These are phyloP conservation scores for Amanita polypyramis DNA, from an alignment of 768 basidiomycete genomes.

Conservation along the genomic window DNA sequence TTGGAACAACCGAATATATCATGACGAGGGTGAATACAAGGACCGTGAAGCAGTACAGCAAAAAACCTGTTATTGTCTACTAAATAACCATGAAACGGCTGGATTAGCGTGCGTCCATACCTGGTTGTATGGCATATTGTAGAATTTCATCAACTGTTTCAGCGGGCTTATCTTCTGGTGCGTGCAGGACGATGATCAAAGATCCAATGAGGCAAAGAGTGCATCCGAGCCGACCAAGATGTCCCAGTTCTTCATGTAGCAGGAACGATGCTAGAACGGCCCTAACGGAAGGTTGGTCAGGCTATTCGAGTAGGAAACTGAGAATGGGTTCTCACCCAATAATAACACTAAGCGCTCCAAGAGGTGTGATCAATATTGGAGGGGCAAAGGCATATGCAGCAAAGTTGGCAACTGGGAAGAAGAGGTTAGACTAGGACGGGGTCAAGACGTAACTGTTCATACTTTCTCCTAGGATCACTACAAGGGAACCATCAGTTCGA, in stretches of 20 bases:
- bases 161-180: slow-evolving; percentile 91
- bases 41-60: slow-evolving; percentile 83
- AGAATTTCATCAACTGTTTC: slow-evolving; percentile 91
- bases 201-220: slow-evolving; percentile 79
- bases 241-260: slow-evolving; percentile 88
- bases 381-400: slow-evolving; percentile 97
- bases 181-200: slow-evolving; percentile 90
- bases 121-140: slow-evolving; percentile 86
- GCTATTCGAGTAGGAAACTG: not conserved
- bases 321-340: slow-evolving; percentile 54
- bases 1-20: slow-evolving; percentile 80
- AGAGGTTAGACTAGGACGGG: not conserved
- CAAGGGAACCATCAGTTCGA: not conserved
- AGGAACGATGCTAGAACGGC: slow-evolving; percentile 92
- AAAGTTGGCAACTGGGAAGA: slow-evolving; percentile 65
- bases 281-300: slow-evolving; percentile 28
- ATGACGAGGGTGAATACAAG: slow-evolving; percentile 73
- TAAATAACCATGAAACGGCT: not conserved
- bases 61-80: slow-evolving; percentile 50
- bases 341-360: slow-evolving; percentile 94
- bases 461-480: slow-evolving; percentile 95
- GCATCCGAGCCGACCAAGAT: slow-evolving; percentile 83
- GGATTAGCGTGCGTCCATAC: slow-evolving; percentile 24
- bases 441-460: slow-evolving; percentile 8
- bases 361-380: slow-evolving; percentile 93